Percentiles rank a stretch among this genome's conserved stretches.
These are phyloP conservation scores for Penicillium janthinellum DNA, from an alignment of 2,329 filamentous ascomycete genomes.

Conservation along the genomic window DNA sequence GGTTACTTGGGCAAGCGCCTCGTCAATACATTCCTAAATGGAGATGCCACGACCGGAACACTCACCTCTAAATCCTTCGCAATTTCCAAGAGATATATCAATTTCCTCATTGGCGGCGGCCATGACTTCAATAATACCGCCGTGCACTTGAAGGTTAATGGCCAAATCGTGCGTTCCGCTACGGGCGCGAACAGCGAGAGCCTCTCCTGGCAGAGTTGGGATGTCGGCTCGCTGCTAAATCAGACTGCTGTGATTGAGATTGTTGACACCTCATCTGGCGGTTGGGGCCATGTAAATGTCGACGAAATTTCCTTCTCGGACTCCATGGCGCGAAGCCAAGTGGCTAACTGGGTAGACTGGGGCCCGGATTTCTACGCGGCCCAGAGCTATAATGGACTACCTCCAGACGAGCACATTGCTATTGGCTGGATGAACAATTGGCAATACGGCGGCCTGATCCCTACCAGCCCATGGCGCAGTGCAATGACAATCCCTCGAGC, in stretches of 20 bases:
- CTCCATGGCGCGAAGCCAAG: conserved; percentile 21
- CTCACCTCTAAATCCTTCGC: background rate
- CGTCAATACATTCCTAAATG: background rate
- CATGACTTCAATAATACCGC: background rate
- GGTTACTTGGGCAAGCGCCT: background rate
- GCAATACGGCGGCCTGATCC: background rate
- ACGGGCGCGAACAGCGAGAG: background rate
- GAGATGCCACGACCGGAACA: background rate
- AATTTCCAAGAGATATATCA: background rate
- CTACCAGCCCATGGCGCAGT: background rate
- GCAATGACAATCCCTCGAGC: background rate
- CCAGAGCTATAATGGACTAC: conserved; percentile 25
- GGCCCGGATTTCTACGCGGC: conserved; percentile 36
- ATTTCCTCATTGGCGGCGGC: background rate
- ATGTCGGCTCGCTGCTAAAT: background rate
- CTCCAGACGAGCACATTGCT: background rate
- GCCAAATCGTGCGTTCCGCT: background rate
- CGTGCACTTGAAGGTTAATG: background rate
- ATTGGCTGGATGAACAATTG: background rate
- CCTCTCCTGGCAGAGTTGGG: background rate
- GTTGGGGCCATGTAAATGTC: conserved; percentile 31
- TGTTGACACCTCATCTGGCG: conserved; percentile 3
- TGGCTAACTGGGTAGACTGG: conserved; percentile 33
- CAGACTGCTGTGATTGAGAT: background rate
- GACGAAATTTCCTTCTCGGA: conserved; percentile 27